Base-by-base conservation (phyloP, 2,329 filamentous ascomycete species). In the Hypocrella siamensis region DNA sequence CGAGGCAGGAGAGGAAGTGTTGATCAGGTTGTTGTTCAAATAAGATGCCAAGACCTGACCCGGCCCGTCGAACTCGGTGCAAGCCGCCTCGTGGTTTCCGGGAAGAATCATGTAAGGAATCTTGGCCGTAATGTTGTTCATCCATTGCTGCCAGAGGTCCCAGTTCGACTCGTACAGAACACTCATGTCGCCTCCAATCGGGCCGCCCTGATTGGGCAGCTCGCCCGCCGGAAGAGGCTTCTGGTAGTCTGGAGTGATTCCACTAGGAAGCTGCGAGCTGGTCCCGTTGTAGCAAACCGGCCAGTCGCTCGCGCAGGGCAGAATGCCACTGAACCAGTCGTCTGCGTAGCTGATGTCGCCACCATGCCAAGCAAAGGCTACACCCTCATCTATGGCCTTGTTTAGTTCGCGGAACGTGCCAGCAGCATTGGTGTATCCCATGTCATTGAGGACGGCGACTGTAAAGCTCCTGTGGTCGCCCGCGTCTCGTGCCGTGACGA, bases 271-370 rank as follows among this genome's bases (percentile, higher is more conserved):
- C 28, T 44, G 31, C 2, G 53, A 54, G 27, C 46, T 51, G 6
- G 58, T 58, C 30, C 63, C 63, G 34, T 67, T 66, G 45, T 66
- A 68, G 50, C 64, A 68, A 11, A 67, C 52, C 1, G 58, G 57
- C 61, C 61, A 65, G 40, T 53, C 48, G 32, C 52, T 46, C 28
- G 49, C 56, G 35, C 63, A 68, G 11, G 62, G 54, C 14, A 67
- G 44, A 32, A 67, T 63, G n/a, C 64, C 62, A 11, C 52, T 56
- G 31, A 57, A 63, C 61, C 60, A 65, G 42, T 65, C 58, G 40
- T 65, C 62, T 0, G 63, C 62, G 35, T 67, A 67, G 31, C 49
- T 56, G 34, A 67, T 48, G 37, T 67, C 63, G 30, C 64, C 63
- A 24, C 63, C 62, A 43, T 68, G 64, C 64, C 64, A 68, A 17